Evolutionary conservation across 2,329 filamentous ascomycete species (phyloP).

Genomic region (Huntiella abstrusa): DNA sequence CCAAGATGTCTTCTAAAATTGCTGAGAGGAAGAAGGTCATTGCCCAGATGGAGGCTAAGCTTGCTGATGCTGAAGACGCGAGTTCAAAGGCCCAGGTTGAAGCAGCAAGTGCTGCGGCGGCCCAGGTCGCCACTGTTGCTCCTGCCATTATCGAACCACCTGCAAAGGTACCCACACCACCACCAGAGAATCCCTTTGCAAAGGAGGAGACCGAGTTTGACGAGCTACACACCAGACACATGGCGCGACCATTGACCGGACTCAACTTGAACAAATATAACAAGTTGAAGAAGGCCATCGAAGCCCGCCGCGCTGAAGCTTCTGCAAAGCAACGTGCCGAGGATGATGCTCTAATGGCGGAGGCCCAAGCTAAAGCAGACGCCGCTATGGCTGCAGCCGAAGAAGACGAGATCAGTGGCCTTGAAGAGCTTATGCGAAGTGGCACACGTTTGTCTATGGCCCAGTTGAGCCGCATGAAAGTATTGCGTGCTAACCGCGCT

Average conservation of each 20-base stretch:
- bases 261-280: constrained; percentile 8
- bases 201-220: constrained; percentile 39
- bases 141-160: too few relatives aligned
- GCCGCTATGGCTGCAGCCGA: constrained; percentile 15
- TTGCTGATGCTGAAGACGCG: not conserved
- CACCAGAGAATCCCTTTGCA: constrained; percentile 5
- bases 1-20: not conserved
- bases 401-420: constrained; percentile 1
- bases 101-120: not conserved
- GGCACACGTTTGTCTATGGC: not conserved
- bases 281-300: constrained; percentile 6
- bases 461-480: not conserved
- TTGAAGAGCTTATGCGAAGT: not conserved
- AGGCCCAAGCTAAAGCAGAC: constrained; percentile 14
- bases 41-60: not conserved
- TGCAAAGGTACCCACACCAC: not conserved
- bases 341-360: constrained; percentile 2
- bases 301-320: constrained; percentile 3
- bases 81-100: constrained; percentile 2
- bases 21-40: not conserved
- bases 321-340: constrained; percentile 2
- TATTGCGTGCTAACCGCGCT: constrained; percentile 16
- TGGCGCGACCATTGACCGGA: constrained; percentile 16
- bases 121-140: not conserved
- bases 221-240: constrained; percentile 23